phyloP scores from a whole-genome alignment of 2,329 filamentous ascomycete genomes.

The Balansia obtecta region DNA sequence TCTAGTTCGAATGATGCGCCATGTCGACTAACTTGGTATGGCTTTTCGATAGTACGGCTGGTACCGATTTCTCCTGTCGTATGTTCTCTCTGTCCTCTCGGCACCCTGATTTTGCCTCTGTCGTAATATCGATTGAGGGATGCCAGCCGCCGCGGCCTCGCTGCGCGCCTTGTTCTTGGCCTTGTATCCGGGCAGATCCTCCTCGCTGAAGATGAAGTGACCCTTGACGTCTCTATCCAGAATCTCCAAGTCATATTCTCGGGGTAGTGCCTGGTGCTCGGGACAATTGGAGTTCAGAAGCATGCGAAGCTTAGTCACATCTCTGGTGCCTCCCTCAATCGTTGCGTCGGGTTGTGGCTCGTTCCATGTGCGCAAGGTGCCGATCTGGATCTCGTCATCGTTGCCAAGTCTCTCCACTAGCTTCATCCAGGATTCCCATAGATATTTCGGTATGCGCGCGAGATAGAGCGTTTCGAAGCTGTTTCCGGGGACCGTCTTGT shows the following conservation, averaged over 20 bases:
- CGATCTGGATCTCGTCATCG: constrained; percentile 70
- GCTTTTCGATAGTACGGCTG: constrained; percentile 57
- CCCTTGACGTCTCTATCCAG: constrained; percentile 56
- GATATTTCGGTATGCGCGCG: constrained; percentile 63
- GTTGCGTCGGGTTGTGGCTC: constrained; percentile 40
- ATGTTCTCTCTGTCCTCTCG: constrained; percentile 29
- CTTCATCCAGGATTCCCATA: constrained; percentile 66
- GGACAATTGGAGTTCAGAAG: constrained; percentile 52
- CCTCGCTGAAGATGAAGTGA: constrained; percentile 87
- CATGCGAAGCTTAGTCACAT: constrained; percentile 39
- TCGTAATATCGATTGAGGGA: constrained; percentile 43
- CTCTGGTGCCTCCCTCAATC: constrained; percentile 25
- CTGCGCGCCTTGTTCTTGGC: constrained; percentile 37
- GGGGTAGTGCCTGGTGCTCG: constrained; percentile 64
- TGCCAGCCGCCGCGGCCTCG: constrained; percentile 44
- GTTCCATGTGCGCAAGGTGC: constrained; percentile 53
- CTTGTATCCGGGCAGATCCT: constrained; percentile 57
- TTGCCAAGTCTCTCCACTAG: constrained; percentile 50
- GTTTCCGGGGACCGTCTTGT: constrained; percentile 26
- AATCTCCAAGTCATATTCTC: constrained; percentile 74
- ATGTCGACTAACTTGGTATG: constrained; percentile 53
- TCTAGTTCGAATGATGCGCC: neutral
- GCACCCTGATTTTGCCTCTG: constrained; percentile 17
- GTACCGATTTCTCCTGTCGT: constrained; percentile 30
- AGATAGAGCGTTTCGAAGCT: constrained; percentile 48